Evolutionary conservation across 73 alveolate species (phyloP).

Genomic region (Paramecium sexaurelia): DNA sequence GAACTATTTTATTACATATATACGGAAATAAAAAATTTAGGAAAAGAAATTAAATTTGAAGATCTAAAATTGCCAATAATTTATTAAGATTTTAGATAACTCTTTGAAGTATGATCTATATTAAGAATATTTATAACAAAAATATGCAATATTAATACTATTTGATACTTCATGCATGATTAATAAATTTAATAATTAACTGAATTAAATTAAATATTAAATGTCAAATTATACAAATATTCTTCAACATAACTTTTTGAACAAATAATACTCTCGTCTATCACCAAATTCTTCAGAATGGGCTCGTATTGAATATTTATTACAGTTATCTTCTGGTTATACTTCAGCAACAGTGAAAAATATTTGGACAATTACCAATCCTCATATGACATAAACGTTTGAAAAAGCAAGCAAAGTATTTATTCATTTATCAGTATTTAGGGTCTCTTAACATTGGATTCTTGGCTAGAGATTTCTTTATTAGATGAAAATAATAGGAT

Average conservation of each 20-base stretch:
- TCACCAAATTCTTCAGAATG: conserved; percentile 61
- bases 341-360: conserved; percentile 63
- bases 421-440: not conserved
- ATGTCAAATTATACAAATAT: conserved; percentile 26
- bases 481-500: conserved; percentile 55
- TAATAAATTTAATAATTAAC: too few relatives aligned
- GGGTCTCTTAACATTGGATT: conserved; percentile 62
- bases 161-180: not conserved
- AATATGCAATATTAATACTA: not conserved
- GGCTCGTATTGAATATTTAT: conserved; percentile 54
- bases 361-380: conserved; percentile 62
- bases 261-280: conserved; percentile 37
- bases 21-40: not conserved
- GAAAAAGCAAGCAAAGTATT: conserved; percentile 42
- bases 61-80: not conserved
- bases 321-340: conserved; percentile 52
- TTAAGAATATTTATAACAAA: not conserved
- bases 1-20: not conserved
- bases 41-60: not conserved
- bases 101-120: not conserved
- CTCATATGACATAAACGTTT: conserved; percentile 47
- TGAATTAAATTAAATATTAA: conserved; percentile 14
- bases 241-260: conserved; percentile 41
- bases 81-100: not conserved
- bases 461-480: conserved; percentile 64